phyloP scores from a whole-genome alignment of 495 filamentous ascomycete genomes.

The Aspergillus sparsus region DNA sequence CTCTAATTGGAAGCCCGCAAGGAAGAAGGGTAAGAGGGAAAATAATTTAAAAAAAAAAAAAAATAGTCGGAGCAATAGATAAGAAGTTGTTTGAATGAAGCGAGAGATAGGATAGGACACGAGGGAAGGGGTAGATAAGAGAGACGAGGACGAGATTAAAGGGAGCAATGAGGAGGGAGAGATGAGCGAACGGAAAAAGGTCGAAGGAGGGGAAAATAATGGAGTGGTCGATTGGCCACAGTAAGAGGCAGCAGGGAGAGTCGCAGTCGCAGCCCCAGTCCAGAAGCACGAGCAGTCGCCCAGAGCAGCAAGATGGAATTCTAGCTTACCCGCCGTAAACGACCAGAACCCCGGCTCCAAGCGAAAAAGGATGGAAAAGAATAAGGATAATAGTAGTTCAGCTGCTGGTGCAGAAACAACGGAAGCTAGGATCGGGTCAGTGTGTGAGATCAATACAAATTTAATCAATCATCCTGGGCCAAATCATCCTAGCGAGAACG shows the following conservation, averaged over 20 bases:
- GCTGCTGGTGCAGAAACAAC: conserved; percentile 14
- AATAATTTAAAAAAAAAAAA: no score
- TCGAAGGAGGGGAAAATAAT: conserved; percentile 14
- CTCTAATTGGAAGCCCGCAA: conserved; percentile 23
- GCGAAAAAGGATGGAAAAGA: conserved; percentile 12
- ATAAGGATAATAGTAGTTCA: conserved; percentile 2
- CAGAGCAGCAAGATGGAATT: conserved; percentile 20
- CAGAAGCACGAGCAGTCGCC: conserved; percentile 7
- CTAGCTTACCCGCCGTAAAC: conserved; percentile 34
- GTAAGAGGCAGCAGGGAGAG: background rate
- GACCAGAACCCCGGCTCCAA: conserved; percentile 21
- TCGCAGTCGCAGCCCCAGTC: background rate
- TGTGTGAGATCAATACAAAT: conserved; percentile 20
- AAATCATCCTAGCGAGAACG: conserved; percentile 9
- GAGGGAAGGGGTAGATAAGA: conserved; percentile 9
- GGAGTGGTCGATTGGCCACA: conserved; percentile 16
- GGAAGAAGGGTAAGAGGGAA: conserved; percentile 9
- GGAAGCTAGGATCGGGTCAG: conserved; percentile 24
- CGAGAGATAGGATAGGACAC: conserved; percentile 4
- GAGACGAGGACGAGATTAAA: conserved; percentile 9
- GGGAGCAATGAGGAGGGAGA: conserved; percentile 10
- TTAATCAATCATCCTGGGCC: conserved; percentile 12
- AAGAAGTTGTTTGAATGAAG: conserved; percentile 3
- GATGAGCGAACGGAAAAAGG: conserved; percentile 3
- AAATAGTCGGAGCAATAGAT: conserved; percentile 10